A percentile compares a stretch with the other conserved stretches of the same genome.
These are phyloP conservation scores for Elaeis oleifera DNA, from an alignment of 202 grass and related monocot species.

Conservation along the genomic window DNA sequence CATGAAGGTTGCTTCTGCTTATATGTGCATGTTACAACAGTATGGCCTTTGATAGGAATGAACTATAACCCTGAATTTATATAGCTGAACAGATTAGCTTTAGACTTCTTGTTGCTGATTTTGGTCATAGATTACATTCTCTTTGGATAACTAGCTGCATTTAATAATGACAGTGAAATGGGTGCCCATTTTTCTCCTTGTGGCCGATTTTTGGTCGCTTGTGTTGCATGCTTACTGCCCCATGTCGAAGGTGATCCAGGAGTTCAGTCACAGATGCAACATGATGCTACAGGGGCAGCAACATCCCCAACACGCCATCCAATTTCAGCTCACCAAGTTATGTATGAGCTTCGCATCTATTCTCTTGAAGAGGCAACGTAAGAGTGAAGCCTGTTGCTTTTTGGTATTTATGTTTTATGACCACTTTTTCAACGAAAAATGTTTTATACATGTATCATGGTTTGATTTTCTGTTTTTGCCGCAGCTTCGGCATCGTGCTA, in stretches of 20 bases:
- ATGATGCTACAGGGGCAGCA: slow-evolving; percentile 59
- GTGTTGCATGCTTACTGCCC: slow-evolving; percentile 93
- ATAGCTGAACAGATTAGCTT: too few species aligned
- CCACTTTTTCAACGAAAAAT: slow-evolving; percentile 1
- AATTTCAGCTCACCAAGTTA: slow-evolving; percentile 81
- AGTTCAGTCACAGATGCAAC: slow-evolving; percentile 53
- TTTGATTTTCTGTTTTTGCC: slow-evolving; percentile 29
- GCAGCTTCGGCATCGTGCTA: slow-evolving; percentile 75
- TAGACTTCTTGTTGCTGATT: too few species aligned
- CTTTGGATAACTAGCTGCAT: slow-evolving; percentile 14
- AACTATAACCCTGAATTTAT: too few species aligned
- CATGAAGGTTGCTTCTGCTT: too few species aligned
- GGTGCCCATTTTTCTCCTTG: slow-evolving; percentile 98
- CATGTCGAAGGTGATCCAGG: slow-evolving; percentile 71
- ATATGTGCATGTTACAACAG: too few species aligned
- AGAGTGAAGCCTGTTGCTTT: slow-evolving; percentile 16
- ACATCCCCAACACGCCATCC: slow-evolving; percentile 92
- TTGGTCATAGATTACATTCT: too few species aligned
- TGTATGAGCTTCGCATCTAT: slow-evolving; percentile 97
- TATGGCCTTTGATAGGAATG: too few species aligned
- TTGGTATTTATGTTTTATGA: slow-evolving; percentile 17
- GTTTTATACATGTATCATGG: neutral
- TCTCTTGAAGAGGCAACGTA: slow-evolving; percentile 91
- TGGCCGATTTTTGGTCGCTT: slow-evolving; percentile 90
- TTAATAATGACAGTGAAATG: slow-evolving; percentile 77